These are phyloP conservation scores for Paecilomyces fulvus DNA, from an alignment of 2,329 filamentous ascomycete species.

Conservation along the genomic window DNA sequence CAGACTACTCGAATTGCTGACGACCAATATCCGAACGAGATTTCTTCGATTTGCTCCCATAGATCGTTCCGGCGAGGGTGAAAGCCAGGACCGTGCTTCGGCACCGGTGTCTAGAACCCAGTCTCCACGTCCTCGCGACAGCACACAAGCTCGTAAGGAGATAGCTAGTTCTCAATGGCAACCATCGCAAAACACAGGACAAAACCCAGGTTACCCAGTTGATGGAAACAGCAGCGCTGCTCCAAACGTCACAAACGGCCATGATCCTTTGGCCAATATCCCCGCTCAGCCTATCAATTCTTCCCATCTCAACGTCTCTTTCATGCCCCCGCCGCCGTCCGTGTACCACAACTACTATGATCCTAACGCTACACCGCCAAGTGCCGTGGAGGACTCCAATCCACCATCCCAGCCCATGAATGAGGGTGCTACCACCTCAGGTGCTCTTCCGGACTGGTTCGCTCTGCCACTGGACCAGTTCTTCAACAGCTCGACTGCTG, in stretches of 20 bases:
- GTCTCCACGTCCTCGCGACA: constrained; percentile 28
- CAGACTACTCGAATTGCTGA: constrained; percentile 51
- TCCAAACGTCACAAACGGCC: constrained; percentile 12
- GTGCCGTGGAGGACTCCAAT: constrained; percentile 9
- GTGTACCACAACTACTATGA: constrained; percentile 40
- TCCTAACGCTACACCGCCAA: constrained; percentile 22
- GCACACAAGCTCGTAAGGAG: constrained; percentile 6
- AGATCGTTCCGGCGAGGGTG: constrained; percentile 37
- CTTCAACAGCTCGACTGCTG: constrained; percentile 39
- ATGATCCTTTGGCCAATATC: constrained; percentile 36
- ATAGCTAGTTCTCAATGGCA: constrained; percentile 11
- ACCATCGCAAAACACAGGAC: constrained; percentile 7
- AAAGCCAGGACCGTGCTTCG: constrained; percentile 28
- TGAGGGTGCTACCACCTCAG: constrained; percentile 13
- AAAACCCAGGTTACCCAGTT: not conserved
- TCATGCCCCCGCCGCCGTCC: constrained; percentile 39
- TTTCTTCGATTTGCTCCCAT: constrained; percentile 50
- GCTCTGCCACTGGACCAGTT: constrained; percentile 54
- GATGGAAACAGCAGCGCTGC: constrained; percentile 5
- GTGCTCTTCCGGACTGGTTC: constrained; percentile 48
- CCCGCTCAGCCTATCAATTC: constrained; percentile 38
- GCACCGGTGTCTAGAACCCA: constrained; percentile 26
- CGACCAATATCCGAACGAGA: constrained; percentile 48
- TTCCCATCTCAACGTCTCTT: constrained; percentile 37
- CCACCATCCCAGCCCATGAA: constrained; percentile 10